Base-by-base conservation (phyloP, 331 rosid species). In the Pyracantha coccinea region DNA sequence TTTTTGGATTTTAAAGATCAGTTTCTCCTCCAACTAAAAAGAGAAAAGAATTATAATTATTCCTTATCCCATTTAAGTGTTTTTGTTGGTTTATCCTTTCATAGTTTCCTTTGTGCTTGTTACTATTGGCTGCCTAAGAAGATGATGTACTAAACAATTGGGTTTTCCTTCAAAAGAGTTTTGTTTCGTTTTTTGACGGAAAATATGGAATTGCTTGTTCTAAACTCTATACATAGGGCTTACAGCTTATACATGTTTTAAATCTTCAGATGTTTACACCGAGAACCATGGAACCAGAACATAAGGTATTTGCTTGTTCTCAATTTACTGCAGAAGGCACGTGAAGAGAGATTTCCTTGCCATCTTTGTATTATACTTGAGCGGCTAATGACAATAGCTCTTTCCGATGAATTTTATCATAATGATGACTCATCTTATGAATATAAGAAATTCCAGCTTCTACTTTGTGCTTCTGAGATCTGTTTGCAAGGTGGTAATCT, bases 391-490 rank as follows among this genome's bases (percentile, higher is more conserved):
- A 41, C 20, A 45, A 77, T 80, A 72, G 86, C 97, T 63, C 91
- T 94, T 75, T 86, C 93, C 63, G 74, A 83, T 83, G 89, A 85
- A 72, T 45, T 74, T 57, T 81, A 79, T 84, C 67, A 79, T 21
- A 31, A 74, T 75, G 74, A 75, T 58, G 88, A 88, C 66, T 19
- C 68, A 69, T 35, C 78, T 52, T 72, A 67, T 83, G 83, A 70
- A 73, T 93, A 93, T 81, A 78, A 87, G 74, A 87, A 76, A 80
- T 91, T 90, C 79, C 96, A 91, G 83, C 88, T 94, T 82, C 86
- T 90, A 69, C 96, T 94, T 62, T 94, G 95, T 83, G 93, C 95
- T 74, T 90, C 97, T 14, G 99, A 91, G 91, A 82, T 90, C 84
- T 86, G 95, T 85, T 89, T 94, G 80, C 97, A 84, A 68, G 58